A percentile compares a stretch with the other conserved stretches of the same genome.
These are phyloP conservation scores for Arthroderma uncinatum DNA, from an alignment of 2,329 filamentous ascomycete species.

Conservation along the genomic window DNA sequence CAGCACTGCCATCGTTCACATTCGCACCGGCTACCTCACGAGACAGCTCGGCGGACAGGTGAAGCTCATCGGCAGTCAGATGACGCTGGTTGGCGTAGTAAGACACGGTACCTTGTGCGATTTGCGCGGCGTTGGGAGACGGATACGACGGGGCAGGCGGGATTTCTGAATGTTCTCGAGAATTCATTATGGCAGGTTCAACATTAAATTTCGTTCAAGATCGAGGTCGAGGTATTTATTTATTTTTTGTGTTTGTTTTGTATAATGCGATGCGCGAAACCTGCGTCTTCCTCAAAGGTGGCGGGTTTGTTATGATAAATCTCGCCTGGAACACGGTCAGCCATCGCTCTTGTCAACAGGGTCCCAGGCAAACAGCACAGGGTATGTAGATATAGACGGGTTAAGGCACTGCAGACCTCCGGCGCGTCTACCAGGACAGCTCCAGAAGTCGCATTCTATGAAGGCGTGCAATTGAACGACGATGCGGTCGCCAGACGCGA, in stretches of 20 bases:
- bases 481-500: background rate
- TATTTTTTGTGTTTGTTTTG: background rate
- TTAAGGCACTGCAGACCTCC: background rate
- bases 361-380: background rate
- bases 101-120: slow-evolving; percentile 33
- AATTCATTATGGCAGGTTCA: slow-evolving; percentile 25
- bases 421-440: background rate
- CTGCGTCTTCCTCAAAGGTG: background rate
- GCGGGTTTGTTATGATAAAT: background rate
- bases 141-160: slow-evolving; percentile 36
- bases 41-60: slow-evolving; percentile 38
- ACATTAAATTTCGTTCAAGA: background rate
- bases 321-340: slow-evolving; percentile 1
- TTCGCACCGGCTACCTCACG: slow-evolving; percentile 36
- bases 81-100: slow-evolving; percentile 35
- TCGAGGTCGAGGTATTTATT: background rate
- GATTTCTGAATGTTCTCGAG: slow-evolving; percentile 34
- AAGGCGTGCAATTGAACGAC: background rate
- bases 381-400: background rate
- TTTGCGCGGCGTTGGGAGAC: slow-evolving; percentile 35
- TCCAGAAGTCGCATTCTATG: background rate
- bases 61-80: slow-evolving; percentile 38
- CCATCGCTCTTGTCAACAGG: background rate
- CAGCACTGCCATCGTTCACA: slow-evolving; percentile 28
- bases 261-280: background rate